Evolutionary conservation across 192 early-diverging fungal species (phyloP).

Genomic region (Rhizophlyctis rosea): DNA sequence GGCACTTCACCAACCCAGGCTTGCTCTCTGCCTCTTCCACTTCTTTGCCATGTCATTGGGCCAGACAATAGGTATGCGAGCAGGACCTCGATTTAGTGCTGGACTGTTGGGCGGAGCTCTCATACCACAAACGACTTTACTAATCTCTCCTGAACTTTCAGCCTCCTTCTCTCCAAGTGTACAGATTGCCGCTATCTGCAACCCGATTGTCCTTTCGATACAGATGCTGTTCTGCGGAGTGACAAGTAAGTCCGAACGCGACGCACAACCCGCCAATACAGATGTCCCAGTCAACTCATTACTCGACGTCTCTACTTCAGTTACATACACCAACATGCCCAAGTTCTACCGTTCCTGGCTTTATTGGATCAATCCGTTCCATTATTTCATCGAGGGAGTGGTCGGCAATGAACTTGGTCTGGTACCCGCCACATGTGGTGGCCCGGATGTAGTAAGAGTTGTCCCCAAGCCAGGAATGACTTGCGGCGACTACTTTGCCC

Average conservation of each 20-base stretch:
- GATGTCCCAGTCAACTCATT: neutral
- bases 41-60: constrained; percentile 69
- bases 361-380: constrained; percentile 66
- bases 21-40: too few relatives aligned
- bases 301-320: constrained; percentile 2
- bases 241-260: constrained; percentile 53
- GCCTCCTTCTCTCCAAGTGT: too few relatives aligned
- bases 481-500: constrained; percentile 58
- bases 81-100: too few relatives aligned
- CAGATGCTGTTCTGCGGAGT: constrained; percentile 71
- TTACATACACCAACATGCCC: constrained; percentile 50
- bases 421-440: constrained; percentile 43
- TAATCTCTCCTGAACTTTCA: too few relatives aligned
- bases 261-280: neutral
- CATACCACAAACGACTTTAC: too few relatives aligned
- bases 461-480: constrained; percentile 53
- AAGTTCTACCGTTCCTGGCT: constrained; percentile 70
- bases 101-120: too few relatives aligned
- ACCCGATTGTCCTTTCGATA: constrained; percentile 65
- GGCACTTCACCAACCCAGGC: too few relatives aligned
- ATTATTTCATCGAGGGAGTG: constrained; percentile 60
- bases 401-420: constrained; percentile 53
- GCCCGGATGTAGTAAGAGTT: constrained; percentile 54
- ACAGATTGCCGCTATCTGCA: constrained; percentile 57
- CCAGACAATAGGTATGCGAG: constrained; percentile 68